phyloP scores from a whole-genome alignment of 306 rosid species.

The Phaseolus lunatus region DNA sequence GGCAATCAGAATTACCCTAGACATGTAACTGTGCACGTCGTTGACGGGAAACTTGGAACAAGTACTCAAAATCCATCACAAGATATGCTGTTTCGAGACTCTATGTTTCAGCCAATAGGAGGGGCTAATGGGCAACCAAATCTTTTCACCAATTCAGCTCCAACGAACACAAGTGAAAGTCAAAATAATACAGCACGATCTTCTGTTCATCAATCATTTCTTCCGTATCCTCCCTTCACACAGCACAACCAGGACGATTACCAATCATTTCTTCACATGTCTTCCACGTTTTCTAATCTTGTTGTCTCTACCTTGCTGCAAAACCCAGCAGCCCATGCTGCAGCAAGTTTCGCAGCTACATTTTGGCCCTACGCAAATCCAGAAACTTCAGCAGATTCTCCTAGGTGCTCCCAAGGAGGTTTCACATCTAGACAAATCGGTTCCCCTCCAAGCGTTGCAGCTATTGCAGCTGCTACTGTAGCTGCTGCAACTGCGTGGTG shows the following conservation, averaged over 20 bases:
- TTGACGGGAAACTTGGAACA: constrained; percentile 76
- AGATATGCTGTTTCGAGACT: constrained; percentile 59
- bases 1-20: constrained; percentile 80
- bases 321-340: constrained; percentile 93
- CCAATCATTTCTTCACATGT: constrained; percentile 69
- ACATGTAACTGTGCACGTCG: constrained; percentile 86
- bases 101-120: constrained; percentile 64
- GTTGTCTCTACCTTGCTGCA: constrained; percentile 79
- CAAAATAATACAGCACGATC: constrained; percentile 65
- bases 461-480: constrained; percentile 86
- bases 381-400: constrained; percentile 63
- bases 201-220: constrained; percentile 73
- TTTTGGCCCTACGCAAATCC: constrained; percentile 77
- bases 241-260: constrained; percentile 61
- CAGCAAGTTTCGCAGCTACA: constrained; percentile 84
- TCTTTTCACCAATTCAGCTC: constrained; percentile 56
- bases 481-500: constrained; percentile 99
- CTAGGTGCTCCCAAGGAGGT: constrained; percentile 58
- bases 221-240: constrained; percentile 64
- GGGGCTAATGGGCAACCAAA: constrained; percentile 60
- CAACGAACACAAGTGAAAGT: constrained; percentile 64
- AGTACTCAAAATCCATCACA: constrained; percentile 59
- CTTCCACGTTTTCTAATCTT: constrained; percentile 80
- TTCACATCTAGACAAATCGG: constrained; percentile 64
- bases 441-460: constrained; percentile 74